Evolutionary conservation across 306 rosid genomes (phyloP).

Genomic region (Cicer cuneatum): DNA sequence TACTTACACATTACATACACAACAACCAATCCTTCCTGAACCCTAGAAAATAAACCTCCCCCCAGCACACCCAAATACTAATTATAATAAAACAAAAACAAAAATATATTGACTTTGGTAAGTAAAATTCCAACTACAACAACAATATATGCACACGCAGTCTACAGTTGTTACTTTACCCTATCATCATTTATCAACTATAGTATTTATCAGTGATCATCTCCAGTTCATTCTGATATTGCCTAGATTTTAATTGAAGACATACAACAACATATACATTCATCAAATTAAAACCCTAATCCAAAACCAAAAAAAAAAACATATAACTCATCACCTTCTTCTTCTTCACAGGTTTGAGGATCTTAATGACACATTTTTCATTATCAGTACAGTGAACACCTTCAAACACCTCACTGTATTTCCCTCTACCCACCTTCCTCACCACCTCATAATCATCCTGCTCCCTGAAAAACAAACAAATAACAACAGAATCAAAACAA

Average conservation of each 20-base stretch:
- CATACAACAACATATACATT: slow-evolving; percentile 10
- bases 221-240: slow-evolving; percentile 30
- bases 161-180: neutral
- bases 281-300: slow-evolving; percentile 15
- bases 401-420: slow-evolving; percentile 95
- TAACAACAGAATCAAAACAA: neutral
- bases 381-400: slow-evolving; percentile 86
- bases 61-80: neutral
- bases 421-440: slow-evolving; percentile 95
- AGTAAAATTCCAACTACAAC: slow-evolving; percentile 27
- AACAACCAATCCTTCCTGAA: neutral
- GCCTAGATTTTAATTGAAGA: slow-evolving; percentile 7
- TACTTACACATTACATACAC: neutral
- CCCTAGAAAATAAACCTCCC: neutral
- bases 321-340: slow-evolving; percentile 70
- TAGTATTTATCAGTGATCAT: slow-evolving; percentile 6
- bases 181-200: neutral
- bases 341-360: slow-evolving; percentile 94
- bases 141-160: neutral
- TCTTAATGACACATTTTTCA: slow-evolving; percentile 86
- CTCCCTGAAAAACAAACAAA: slow-evolving; percentile 57
- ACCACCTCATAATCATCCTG: slow-evolving; percentile 96
- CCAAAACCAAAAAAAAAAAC: slow-evolving; percentile 5
- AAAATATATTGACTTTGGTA: neutral
- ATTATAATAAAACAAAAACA: neutral